Percentiles rank a stretch among this genome's conserved stretches.
phyloP scores from a whole-genome alignment of 2,329 filamentous ascomycete species.

The Hypoxylon sp. region DNA sequence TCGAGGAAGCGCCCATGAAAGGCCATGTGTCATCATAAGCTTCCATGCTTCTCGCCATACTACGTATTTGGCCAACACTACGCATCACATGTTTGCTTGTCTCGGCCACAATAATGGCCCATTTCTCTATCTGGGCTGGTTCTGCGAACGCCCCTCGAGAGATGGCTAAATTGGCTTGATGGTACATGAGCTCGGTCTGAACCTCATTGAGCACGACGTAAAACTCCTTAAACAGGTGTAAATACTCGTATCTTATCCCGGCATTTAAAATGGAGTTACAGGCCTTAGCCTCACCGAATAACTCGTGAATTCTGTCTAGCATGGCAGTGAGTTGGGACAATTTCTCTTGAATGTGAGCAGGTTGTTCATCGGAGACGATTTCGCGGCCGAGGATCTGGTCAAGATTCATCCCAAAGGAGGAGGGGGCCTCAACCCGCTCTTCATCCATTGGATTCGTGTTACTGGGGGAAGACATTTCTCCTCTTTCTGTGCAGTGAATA shows the following conservation, averaged over 20 bases:
- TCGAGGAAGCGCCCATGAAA: too few species aligned
- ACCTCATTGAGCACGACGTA: neutral
- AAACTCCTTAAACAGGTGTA: conserved; percentile 18
- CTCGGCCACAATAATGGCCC: too few species aligned
- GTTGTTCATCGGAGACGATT: neutral
- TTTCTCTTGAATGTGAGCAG: conserved; percentile 3
- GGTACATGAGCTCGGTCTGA: neutral
- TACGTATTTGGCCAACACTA: neutral
- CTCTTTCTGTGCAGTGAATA: too few species aligned
- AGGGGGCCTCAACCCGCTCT: neutral
- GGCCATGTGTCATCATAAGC: too few species aligned
- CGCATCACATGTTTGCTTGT: too few species aligned
- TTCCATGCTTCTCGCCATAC: neutral
- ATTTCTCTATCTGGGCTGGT: neutral
- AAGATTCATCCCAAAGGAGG: conserved; percentile 1
- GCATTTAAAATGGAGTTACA: neutral
- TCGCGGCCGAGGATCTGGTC: conserved; percentile 7
- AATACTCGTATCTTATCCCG: neutral
- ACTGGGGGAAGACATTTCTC: neutral
- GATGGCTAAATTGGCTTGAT: neutral
- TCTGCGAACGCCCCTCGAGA: neutral
- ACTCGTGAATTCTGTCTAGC: neutral
- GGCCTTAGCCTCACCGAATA: neutral
- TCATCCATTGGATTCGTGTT: neutral
- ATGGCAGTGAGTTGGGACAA: neutral